Percentiles rank a stretch among this genome's conserved stretches.
Conservation (phyloP, 2,329 filamentous ascomycete species). For the Trichoderma semiorbis region DNA sequence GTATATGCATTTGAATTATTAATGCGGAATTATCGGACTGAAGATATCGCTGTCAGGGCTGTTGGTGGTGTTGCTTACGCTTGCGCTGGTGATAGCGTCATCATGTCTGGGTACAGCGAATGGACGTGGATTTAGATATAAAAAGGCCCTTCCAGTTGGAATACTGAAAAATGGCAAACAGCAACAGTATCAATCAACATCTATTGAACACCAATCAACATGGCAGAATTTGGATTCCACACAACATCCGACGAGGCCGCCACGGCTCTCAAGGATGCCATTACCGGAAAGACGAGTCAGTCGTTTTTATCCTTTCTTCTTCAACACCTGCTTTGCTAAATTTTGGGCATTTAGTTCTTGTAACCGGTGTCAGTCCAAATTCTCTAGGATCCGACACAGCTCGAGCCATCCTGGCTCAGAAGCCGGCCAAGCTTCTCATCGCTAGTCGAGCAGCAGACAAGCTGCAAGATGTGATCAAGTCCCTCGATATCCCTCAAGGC, state of each 20-base stretch:
- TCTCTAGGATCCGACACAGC: constrained; percentile 38
- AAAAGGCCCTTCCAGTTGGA: not conserved
- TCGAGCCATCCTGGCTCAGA: constrained; percentile 36
- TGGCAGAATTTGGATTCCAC: not conserved
- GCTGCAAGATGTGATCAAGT: constrained; percentile 30
- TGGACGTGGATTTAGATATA: not conserved
- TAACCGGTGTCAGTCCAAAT: constrained; percentile 40
- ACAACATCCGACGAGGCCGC: constrained; percentile 1
- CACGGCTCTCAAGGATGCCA: not conserved
- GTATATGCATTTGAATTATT: not conserved
- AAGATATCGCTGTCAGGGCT: not conserved
- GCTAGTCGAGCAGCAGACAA: not conserved
- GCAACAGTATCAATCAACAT: not conserved
- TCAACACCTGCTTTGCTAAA: not conserved
- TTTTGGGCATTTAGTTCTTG: constrained; percentile 22
- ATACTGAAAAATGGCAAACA: not conserved
- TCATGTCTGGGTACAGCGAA: not conserved
- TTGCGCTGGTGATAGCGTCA: not conserved
- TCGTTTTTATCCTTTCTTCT: not conserved
- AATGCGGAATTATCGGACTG: not conserved
- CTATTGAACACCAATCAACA: not conserved
- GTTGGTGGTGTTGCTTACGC: not conserved
- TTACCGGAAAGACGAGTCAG: not conserved
- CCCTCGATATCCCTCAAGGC: constrained; percentile 24
- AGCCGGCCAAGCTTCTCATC: constrained; percentile 26